phyloP scores from a whole-genome alignment of 2,329 filamentous ascomycete species.

The Fusarium nodosum region DNA sequence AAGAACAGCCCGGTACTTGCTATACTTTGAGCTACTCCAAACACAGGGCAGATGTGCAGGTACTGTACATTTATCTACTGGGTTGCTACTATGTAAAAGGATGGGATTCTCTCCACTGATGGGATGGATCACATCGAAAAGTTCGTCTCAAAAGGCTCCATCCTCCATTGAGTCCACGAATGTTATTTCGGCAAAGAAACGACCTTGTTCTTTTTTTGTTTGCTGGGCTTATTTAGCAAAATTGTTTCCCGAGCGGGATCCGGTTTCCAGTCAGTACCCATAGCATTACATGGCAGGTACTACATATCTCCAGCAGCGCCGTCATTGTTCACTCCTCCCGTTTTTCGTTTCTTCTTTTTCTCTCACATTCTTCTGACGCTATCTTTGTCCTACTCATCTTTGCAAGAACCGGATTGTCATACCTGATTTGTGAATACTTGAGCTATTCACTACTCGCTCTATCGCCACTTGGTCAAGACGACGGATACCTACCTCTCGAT shows the following conservation, averaged over 20 bases:
- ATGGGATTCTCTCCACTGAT: conserved; percentile 7
- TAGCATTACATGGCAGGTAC: conserved; percentile 4
- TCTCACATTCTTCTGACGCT: conserved; percentile 11
- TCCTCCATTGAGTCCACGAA: conserved; percentile 36
- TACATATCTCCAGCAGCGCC: conserved; percentile 23
- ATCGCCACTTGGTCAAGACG: conserved; percentile 30
- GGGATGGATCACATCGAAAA: conserved; percentile 29
- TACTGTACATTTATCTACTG: conserved; percentile 7
- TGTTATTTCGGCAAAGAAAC: conserved; percentile 25
- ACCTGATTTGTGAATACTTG: conserved; percentile 15
- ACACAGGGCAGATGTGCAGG: conserved; percentile 12
- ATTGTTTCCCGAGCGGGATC: conserved; percentile 33
- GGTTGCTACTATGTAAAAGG: background rate
- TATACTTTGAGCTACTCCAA: conserved; percentile 19
- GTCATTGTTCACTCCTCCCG: conserved; percentile 12
- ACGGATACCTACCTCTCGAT: conserved; percentile 35
- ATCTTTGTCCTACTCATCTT: conserved; percentile 15
- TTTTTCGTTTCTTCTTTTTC: conserved; percentile 1
- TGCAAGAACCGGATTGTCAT: background rate
- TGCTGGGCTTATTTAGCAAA: conserved; percentile 26
- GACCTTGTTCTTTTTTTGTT: conserved; percentile 29
- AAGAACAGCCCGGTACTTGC: conserved; percentile 16
- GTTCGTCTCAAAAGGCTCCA: conserved; percentile 23
- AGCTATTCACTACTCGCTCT: conserved; percentile 23
- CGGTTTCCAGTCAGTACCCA: conserved; percentile 15